Evolutionary conservation across 768 basidiomycete species (phyloP), one percentile per base, ranked within the genome.

Genomic region (Heimioporus sp.): DNA sequence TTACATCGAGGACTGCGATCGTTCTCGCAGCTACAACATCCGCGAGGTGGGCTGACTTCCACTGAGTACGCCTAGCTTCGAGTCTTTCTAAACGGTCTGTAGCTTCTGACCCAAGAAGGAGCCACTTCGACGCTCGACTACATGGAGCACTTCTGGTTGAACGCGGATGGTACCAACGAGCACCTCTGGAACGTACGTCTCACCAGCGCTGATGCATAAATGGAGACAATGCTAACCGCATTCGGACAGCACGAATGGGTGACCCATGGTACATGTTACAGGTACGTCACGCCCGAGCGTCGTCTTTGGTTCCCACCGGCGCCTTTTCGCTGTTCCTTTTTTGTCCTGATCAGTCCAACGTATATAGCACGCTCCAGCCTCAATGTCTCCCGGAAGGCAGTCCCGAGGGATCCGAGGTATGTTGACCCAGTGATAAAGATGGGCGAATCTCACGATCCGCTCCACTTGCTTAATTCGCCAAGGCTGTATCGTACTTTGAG

Each of bases 401-500:
- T 55, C 60, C 78, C 10, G 73, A 66, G 45, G 85, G 87, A 24
- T 78, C 81, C 10, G 87, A 88, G 66, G 84, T 82, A 52, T 17
- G 51, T 47, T 49, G 11, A 9, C 15, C 15, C 5, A 5, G 5
- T 24, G 24, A 24, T 24, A 24, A 24, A 24, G n/a, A 36, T 36
- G 19, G 32, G 10, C 34, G 34, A 15, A 11, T 35, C 15, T 35
- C 34, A 15, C 4, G 6, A 4, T 2, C 66, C 7, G 10, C 31
- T 52, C n/a, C 9, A 2, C 42, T 24, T 9, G 42, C 10, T 24
- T 53, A 28, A 57, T 37, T 40, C 34, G 44, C 30, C 16, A 52
- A 86, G 82, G 86, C 85, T 1, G 86, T 87, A 32, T 79, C 79
- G 13, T 89, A 79, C 69, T 87, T 85, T 70, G 60, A 81, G 52